Evolutionary conservation across 2,329 filamentous ascomycete genomes (phyloP), one percentile per base, ranked within the genome.

Genomic region (Zymoseptoria brevis): DNA sequence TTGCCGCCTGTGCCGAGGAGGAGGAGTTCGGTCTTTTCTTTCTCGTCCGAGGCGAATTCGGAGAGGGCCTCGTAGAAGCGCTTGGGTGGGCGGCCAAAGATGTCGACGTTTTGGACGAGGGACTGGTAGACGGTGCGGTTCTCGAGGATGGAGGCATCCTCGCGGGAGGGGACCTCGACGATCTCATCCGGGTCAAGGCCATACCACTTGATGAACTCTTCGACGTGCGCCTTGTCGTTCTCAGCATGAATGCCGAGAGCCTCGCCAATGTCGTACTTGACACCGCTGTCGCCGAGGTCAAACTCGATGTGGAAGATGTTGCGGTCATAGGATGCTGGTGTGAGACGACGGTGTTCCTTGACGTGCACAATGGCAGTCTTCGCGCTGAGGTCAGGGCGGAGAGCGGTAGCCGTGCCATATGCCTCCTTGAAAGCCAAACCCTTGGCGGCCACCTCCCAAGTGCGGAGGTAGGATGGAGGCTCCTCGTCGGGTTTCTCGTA

Each of bases 281-380:
- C 85, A 48, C 92, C 93, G 35, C 93, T 96, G 69, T 87, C 77
- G 61, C 93, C 93, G 22, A 99, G 84, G 72, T 97, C 94, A 70
- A 99, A 99, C 77, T 99, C 94, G 63, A 99, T 97, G 79, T 99
- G 94, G 87, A 99, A 99, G 76, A 99, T 97, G 81, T 99, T 96
- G 68, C 94, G 90, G 75, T 97, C 92, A 73, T 99, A 99, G 30
- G 86, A 88, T 22, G 76, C 70, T 2, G 94, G 94, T 0, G 94
- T 99, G 57, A 99, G 83, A 64, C 94, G 86, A 62, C 94, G 89
- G 78, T 96, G 96, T 80, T 97, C 94, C 80, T 95, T 90, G 75
- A 99, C 92, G 57, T 86, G 87, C 57, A 96, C 88, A 50, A 90
- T 89, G 69, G 83, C 87, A 1, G 93, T 97, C 83, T 93, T 91